A percentile compares a stretch with the other conserved stretches of the same genome.
Conservation (phyloP, 371 early-diverging fungal genomes). For the Haplosporangium sp. region DNA sequence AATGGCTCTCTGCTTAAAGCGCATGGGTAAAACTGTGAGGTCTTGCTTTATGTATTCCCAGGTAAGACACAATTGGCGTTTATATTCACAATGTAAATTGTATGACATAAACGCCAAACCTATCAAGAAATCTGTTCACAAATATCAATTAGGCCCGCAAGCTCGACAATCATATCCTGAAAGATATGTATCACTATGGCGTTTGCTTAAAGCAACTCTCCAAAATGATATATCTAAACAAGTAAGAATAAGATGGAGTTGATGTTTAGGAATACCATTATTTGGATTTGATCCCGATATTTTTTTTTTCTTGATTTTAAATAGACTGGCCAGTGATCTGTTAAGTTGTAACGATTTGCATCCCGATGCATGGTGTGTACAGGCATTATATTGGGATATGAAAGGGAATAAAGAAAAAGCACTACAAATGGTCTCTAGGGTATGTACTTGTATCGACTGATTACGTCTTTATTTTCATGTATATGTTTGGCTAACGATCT, state of each 20-base stretch:
- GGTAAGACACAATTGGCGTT: constrained; percentile 3
- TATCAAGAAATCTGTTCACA: neutral
- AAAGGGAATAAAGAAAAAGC: constrained; percentile 25
- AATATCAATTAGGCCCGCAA: constrained; percentile 31
- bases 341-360: constrained; percentile 23
- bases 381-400: constrained; percentile 29
- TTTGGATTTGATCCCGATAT: neutral
- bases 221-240: constrained; percentile 14
- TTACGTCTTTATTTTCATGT: neutral
- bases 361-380: constrained; percentile 48
- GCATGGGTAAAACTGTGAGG: constrained; percentile 27
- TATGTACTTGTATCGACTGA: constrained; percentile 1
- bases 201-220: constrained; percentile 22
- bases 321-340: constrained; percentile 33
- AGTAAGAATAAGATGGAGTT: constrained; percentile 9
- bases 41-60: constrained; percentile 21
- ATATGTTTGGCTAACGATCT: neutral
- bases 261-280: neutral
- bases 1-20: constrained; percentile 31
- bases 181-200: constrained; percentile 47
- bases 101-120: neutral
- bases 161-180: constrained; percentile 16
- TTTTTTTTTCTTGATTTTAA: neutral
- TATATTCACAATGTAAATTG: neutral
- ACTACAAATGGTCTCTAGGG: constrained; percentile 23